phyloP scores from a whole-genome alignment of 225 moss, liverwort and hornwort species.

The Anthoceros angustus region DNA sequence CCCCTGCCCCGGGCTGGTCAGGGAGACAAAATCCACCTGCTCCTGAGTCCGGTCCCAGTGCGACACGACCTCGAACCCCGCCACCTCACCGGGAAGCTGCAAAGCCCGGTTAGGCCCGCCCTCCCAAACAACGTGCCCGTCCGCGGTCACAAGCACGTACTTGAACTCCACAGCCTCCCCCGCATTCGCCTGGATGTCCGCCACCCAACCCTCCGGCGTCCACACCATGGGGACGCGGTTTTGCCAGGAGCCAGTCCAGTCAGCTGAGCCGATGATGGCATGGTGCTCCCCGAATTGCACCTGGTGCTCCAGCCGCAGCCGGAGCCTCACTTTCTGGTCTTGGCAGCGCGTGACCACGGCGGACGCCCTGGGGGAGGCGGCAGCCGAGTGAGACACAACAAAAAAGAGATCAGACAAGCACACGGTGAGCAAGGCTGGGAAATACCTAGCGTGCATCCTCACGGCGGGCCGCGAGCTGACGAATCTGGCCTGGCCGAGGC shows the following conservation, averaged over 20 bases:
- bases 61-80: slow-evolving; percentile 42
- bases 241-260: slow-evolving; percentile 66
- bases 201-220: slow-evolving; percentile 86
- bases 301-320: slow-evolving; percentile 65
- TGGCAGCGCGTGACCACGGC: slow-evolving; percentile 18
- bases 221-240: slow-evolving; percentile 64
- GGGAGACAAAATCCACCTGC: slow-evolving; percentile 25
- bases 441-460: too few relatives aligned
- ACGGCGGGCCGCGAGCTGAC: too few relatives aligned
- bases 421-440: too few relatives aligned
- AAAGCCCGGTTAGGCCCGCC: slow-evolving; percentile 46
- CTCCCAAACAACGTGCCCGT: slow-evolving; percentile 69
- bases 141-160: slow-evolving; percentile 61
- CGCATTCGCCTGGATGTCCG: slow-evolving; percentile 52
- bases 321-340: slow-evolving; percentile 52
- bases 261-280: slow-evolving; percentile 70
- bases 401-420: too few relatives aligned
- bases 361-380: neutral
- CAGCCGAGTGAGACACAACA: too few relatives aligned
- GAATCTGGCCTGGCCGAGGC: too few relatives aligned
- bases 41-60: slow-evolving; percentile 69
- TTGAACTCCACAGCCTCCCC: slow-evolving; percentile 83
- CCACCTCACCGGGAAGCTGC: slow-evolving; percentile 32
- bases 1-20: neutral
- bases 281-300: slow-evolving; percentile 72